Percentiles rank a stretch among this genome's conserved stretches.
Evolutionary conservation across 345 rosid species (phyloP).

Genomic region (Bruguiera sexangula): DNA sequence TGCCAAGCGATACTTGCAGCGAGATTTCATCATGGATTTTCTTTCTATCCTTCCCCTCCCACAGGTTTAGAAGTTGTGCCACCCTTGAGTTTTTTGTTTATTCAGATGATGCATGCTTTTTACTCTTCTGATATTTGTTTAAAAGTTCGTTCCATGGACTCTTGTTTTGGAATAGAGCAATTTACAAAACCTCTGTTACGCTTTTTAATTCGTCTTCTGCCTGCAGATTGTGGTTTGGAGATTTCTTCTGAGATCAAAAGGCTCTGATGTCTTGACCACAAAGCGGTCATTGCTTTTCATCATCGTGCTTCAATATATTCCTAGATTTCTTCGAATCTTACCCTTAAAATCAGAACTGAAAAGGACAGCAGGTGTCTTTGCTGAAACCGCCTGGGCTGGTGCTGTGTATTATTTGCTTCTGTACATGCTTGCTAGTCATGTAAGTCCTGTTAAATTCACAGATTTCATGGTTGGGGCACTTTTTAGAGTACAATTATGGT

Average conservation of each 20-base stretch:
- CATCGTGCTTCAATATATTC: constrained; percentile 67
- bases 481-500: too few relatives aligned
- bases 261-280: constrained; percentile 70
- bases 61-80: constrained; percentile 48
- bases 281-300: constrained; percentile 69
- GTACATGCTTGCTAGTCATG: constrained; percentile 99
- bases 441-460: constrained; percentile 36
- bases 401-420: constrained; percentile 90
- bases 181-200: constrained; percentile 5
- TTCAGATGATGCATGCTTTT: background rate
- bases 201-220: constrained; percentile 13
- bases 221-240: constrained; percentile 87
- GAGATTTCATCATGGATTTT: constrained; percentile 78
- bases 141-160: background rate
- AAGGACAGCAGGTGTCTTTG: constrained; percentile 94
- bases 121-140: background rate
- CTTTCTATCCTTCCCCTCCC: constrained; percentile 90
- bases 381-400: constrained; percentile 98
- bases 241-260: constrained; percentile 64
- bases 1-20: constrained; percentile 78
- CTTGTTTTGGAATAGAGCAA: background rate
- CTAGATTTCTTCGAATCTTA: constrained; percentile 61
- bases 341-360: constrained; percentile 87
- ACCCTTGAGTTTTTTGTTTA: constrained; percentile 4
- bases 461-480: too few relatives aligned